Evolutionary conservation across 768 basidiomycete genomes (phyloP).

Genomic region (Rhodotorula diobovata): DNA sequence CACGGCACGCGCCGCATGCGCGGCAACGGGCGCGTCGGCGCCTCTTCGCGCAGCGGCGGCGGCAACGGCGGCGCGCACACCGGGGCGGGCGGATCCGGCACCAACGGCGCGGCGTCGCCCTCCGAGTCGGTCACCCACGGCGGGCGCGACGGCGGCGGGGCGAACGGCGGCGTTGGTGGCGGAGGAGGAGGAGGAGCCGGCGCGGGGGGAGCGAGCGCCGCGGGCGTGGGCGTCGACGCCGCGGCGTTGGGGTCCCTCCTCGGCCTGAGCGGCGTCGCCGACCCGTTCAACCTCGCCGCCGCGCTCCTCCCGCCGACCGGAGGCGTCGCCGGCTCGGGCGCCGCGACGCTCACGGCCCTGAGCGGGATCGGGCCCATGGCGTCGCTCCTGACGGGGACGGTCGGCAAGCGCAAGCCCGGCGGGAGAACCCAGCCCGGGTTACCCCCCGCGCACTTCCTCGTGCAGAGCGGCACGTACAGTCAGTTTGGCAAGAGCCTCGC

Average conservation of each 20-base stretch:
- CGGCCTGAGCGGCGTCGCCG: conserved; percentile 25
- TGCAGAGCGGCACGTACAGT: conserved; percentile 39
- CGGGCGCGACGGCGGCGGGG: not conserved
- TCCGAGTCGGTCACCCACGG: conserved; percentile 14
- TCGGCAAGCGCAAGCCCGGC: conserved; percentile 36
- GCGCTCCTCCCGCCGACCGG: conserved; percentile 35
- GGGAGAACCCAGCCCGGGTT: conserved; percentile 39
- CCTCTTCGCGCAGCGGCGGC: not conserved
- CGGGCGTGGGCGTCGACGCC: conserved; percentile 16
- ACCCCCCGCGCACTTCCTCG: conserved; percentile 37
- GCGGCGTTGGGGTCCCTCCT: conserved; percentile 25
- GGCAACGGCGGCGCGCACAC: not conserved
- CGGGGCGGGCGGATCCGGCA: not conserved
- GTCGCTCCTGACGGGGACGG: conserved; percentile 29
- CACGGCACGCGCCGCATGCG: conserved; percentile 34
- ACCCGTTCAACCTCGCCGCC: conserved; percentile 41
- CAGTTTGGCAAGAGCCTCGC: conserved; percentile 43
- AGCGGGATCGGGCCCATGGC: conserved; percentile 30
- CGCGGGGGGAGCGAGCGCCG: not conserved
- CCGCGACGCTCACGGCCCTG: conserved; percentile 34
- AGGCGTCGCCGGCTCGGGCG: conserved; percentile 6
- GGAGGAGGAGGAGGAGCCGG: too few species aligned
- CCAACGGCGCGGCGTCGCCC: conserved; percentile 11
- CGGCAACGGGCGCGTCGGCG: conserved; percentile 10
- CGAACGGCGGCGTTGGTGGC: too few species aligned